Evolutionary conservation across 2,329 filamentous ascomycete species (phyloP).

Genomic region (Ceratocystis papillata): DNA sequence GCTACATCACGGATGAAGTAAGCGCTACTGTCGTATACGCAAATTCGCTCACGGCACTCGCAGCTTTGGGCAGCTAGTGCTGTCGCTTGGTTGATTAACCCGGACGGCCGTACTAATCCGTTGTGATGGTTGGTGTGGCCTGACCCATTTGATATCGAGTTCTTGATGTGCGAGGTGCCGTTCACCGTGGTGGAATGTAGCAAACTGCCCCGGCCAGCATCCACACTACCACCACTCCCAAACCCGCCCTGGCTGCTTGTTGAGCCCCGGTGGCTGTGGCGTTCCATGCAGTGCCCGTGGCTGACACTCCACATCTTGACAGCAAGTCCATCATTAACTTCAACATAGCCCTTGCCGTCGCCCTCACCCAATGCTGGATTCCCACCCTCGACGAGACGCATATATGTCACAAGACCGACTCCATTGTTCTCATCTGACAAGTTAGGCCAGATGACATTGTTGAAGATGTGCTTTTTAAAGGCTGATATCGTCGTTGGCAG

Average conservation of each 20-base stretch:
- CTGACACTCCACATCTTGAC: constrained; percentile 79
- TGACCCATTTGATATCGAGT: constrained; percentile 17
- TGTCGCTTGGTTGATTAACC: constrained; percentile 23
- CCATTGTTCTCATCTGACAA: constrained; percentile 92
- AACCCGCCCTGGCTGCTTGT: constrained; percentile 41
- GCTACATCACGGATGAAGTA: constrained; percentile 77
- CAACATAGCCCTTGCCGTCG: constrained; percentile 70
- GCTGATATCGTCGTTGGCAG: constrained; percentile 82
- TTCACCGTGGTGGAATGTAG: constrained; percentile 25
- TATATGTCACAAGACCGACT: constrained; percentile 82
- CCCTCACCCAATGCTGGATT: constrained; percentile 74
- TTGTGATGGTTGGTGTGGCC: constrained; percentile 20
- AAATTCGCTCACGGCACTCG: constrained; percentile 41
- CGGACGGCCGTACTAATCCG: constrained; percentile 12
- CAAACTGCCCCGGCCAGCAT: constrained; percentile 32
- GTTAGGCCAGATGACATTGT: constrained; percentile 96
- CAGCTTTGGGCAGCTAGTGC: constrained; percentile 24
- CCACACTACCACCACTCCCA: constrained; percentile 41
- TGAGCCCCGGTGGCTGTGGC: constrained; percentile 52
- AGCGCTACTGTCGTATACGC: constrained; percentile 77
- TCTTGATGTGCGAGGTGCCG: constrained; percentile 16
- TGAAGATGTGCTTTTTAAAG: constrained; percentile 91
- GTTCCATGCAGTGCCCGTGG: constrained; percentile 79
- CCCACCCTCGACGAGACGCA: constrained; percentile 77
- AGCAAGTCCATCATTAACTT: constrained; percentile 78